phyloP scores from a whole-genome alignment of 306 rosid species.

The Lathyrus oleraceus region DNA sequence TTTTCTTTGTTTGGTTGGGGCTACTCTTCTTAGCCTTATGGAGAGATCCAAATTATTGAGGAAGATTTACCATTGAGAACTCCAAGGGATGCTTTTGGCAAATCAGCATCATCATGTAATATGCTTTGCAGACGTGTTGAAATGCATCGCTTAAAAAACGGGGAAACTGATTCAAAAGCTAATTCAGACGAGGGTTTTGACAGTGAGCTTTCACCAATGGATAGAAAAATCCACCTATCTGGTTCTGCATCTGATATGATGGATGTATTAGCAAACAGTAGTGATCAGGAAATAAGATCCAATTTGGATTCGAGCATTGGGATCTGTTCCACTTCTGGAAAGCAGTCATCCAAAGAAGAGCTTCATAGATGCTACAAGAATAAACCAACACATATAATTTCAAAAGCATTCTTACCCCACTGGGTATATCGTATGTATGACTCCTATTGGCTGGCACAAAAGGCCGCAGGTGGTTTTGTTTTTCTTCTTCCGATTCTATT shows the following conservation, averaged over 20 bases:
- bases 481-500: constrained; percentile 33
- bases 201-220: constrained; percentile 58
- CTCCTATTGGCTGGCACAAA: constrained; percentile 85
- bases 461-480: constrained; percentile 70
- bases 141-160: constrained; percentile 41
- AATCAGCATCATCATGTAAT: constrained; percentile 45
- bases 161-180: constrained; percentile 54
- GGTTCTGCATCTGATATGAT: constrained; percentile 43
- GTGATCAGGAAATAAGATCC: constrained; percentile 49
- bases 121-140: constrained; percentile 30
- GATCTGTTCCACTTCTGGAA: constrained; percentile 53
- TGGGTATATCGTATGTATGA: constrained; percentile 92
- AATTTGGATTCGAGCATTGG: constrained; percentile 40
- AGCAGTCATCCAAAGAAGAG: constrained; percentile 46
- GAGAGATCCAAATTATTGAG: constrained; percentile 87
- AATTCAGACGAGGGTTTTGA: constrained; percentile 81
- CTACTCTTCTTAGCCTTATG: constrained; percentile 60
- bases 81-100: constrained; percentile 73
- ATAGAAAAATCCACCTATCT: constrained; percentile 58
- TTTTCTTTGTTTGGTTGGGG: constrained; percentile 36
- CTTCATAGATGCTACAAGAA: constrained; percentile 40
- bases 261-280: constrained; percentile 57
- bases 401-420: constrained; percentile 77
- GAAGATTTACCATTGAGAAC: constrained; percentile 79
- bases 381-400: constrained; percentile 46